These are phyloP conservation scores for Mucor saturninus DNA, from an alignment of 371 early-diverging fungal genomes.

Conservation along the genomic window DNA sequence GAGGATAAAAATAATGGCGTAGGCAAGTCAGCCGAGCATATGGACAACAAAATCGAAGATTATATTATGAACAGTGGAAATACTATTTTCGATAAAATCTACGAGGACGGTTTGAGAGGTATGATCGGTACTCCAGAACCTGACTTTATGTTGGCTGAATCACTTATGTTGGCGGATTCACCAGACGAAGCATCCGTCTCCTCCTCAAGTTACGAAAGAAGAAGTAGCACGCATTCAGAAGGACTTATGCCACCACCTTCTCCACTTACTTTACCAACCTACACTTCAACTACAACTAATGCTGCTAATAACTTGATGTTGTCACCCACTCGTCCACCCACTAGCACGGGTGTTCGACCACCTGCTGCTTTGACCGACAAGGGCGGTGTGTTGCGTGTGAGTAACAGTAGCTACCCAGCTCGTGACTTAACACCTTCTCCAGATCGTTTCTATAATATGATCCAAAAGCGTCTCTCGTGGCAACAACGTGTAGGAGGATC, in stretches of 20 bases:
- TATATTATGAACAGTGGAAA: slow-evolving; percentile 49
- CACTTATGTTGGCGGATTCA: slow-evolving; percentile 16
- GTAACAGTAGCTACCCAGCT: slow-evolving; percentile 16
- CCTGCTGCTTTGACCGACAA: slow-evolving; percentile 27
- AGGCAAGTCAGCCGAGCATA: slow-evolving; percentile 11
- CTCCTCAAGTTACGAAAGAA: slow-evolving; percentile 29
- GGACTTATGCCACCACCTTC: slow-evolving; percentile 31
- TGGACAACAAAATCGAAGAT: slow-evolving; percentile 53
- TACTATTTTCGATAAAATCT: slow-evolving; percentile 66
- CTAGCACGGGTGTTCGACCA: slow-evolving; percentile 17
- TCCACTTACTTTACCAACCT: slow-evolving; percentile 28
- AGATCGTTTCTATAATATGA: slow-evolving; percentile 53
- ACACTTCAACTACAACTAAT: slow-evolving; percentile 6
- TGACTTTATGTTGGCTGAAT: slow-evolving; percentile 16
- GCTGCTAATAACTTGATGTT: slow-evolving; percentile 10
- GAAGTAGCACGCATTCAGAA: slow-evolving; percentile 28
- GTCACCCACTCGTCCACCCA: slow-evolving; percentile 19
- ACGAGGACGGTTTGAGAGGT: slow-evolving; percentile 62
- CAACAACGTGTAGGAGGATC: slow-evolving; percentile 41
- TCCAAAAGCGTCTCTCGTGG: slow-evolving; percentile 49
- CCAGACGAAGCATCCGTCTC: slow-evolving; percentile 33
- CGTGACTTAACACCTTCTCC: slow-evolving; percentile 45
- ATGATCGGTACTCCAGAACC: slow-evolving; percentile 47
- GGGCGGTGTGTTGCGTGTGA: slow-evolving; percentile 20
- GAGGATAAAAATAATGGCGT: slow-evolving; percentile 44